Evolutionary conservation across 2,329 filamentous ascomycete genomes (phyloP).

Genomic region (Diaporthe sp.): DNA sequence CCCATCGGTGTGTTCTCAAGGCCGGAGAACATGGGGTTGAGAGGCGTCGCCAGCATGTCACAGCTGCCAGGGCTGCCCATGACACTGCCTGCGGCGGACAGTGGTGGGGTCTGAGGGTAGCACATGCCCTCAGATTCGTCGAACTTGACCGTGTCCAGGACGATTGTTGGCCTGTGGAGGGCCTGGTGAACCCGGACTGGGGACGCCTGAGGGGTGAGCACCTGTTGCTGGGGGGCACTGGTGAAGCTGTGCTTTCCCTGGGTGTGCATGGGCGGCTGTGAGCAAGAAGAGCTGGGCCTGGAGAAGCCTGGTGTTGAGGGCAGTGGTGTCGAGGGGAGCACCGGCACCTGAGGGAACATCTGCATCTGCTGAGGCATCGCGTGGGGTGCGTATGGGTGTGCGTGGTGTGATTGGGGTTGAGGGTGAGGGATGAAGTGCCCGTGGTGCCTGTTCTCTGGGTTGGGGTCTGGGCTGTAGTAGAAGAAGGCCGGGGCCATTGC

Average conservation of each 20-base stretch:
- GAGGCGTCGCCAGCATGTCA: conserved; percentile 84
- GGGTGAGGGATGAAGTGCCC: conserved; percentile 80
- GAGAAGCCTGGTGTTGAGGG: conserved; percentile 76
- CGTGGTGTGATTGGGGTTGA: conserved; percentile 69
- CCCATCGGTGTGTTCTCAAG: conserved; percentile 75
- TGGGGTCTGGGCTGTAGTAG: conserved; percentile 87
- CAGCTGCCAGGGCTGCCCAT: conserved; percentile 87
- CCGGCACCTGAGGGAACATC: conserved; percentile 69
- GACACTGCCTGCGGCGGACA: conserved; percentile 87
- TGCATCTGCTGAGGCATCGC: conserved; percentile 60
- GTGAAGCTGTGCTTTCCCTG: conserved; percentile 64
- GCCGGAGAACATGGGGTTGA: conserved; percentile 83
- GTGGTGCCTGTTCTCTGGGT: conserved; percentile 80
- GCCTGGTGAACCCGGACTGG: conserved; percentile 74
- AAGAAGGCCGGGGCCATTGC: conserved; percentile 83
- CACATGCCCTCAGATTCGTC: conserved; percentile 74
- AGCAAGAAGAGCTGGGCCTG: conserved; percentile 75
- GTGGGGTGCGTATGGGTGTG: conserved; percentile 38
- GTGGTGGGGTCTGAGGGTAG: conserved; percentile 87
- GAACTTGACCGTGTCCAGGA: conserved; percentile 81
- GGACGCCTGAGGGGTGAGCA: conserved; percentile 81
- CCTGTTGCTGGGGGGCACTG: conserved; percentile 67
- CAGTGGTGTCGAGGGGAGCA: conserved; percentile 71
- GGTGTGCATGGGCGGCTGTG: conserved; percentile 65
- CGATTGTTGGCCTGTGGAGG: conserved; percentile 80